A percentile compares a stretch with the other conserved stretches of the same genome.
Conservation (phyloP, 1,139 yeast genomes). For the Lizanozyma gosingica region DNA sequence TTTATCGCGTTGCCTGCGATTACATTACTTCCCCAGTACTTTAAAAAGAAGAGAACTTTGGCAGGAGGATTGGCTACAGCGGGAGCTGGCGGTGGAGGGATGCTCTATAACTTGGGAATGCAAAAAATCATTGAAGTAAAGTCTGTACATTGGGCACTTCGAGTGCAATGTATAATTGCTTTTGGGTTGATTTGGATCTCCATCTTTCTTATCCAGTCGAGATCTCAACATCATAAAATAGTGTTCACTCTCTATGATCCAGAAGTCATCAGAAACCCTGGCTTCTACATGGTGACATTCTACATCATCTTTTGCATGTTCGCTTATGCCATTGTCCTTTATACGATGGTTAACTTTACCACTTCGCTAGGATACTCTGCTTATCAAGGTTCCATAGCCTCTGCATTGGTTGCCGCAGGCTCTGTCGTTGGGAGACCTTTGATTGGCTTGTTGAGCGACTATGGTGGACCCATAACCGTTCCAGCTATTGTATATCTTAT, state of each 20-base stretch:
- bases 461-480: slow-evolving; percentile 36
- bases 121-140: slow-evolving; percentile 15
- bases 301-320: slow-evolving; percentile 26
- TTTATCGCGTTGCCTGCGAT: slow-evolving; percentile 34
- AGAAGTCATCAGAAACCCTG: not conserved
- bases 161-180: slow-evolving; percentile 33
- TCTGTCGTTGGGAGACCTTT: slow-evolving; percentile 28
- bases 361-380: slow-evolving; percentile 18
- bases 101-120: slow-evolving; percentile 26
- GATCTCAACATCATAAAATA: not conserved
- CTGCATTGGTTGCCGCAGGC: slow-evolving; percentile 42
- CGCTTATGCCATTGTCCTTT: slow-evolving; percentile 30
- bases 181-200: slow-evolving; percentile 15
- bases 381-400: slow-evolving; percentile 39
- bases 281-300: slow-evolving; percentile 4
- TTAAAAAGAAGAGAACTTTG: slow-evolving; percentile 43
- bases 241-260: not conserved
- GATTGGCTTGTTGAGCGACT: slow-evolving; percentile 40
- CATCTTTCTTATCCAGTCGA: not conserved
- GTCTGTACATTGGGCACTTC: slow-evolving; percentile 34
- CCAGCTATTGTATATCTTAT: slow-evolving; percentile 22
- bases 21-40: slow-evolving; percentile 43
- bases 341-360: slow-evolving; percentile 24
- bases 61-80: slow-evolving; percentile 52
- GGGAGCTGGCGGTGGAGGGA: slow-evolving; percentile 60